phyloP scores from a whole-genome alignment of 495 filamentous ascomycete species.

The Astrothelium macrocarpum region DNA sequence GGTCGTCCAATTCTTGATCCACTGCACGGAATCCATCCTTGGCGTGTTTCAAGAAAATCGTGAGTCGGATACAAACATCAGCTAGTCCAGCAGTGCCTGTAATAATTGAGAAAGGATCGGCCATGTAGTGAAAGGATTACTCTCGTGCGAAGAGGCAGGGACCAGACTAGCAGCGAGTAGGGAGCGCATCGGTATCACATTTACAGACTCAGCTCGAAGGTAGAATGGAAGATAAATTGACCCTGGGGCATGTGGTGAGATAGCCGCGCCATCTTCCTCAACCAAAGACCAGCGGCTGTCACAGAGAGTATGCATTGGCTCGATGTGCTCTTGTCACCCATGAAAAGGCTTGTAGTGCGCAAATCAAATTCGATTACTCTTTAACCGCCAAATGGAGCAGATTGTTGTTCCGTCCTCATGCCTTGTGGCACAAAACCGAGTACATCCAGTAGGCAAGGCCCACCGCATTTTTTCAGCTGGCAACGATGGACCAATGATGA shows the following conservation, averaged over 20 bases:
- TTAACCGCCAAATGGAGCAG: not conserved
- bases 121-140: constrained; percentile 11
- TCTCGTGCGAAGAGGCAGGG: not conserved
- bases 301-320: not conserved
- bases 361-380: not conserved
- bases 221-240: not conserved
- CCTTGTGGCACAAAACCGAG: not conserved
- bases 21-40: constrained; percentile 10
- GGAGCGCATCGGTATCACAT: not conserved
- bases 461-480: not conserved
- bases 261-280: constrained; percentile 1
- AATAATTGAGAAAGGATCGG: constrained; percentile 23
- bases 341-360: not conserved
- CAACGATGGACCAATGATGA: not conserved
- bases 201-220: not conserved
- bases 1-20: constrained; percentile 2
- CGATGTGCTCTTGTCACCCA: not conserved
- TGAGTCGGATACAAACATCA: constrained; percentile 18
- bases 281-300: not conserved
- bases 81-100: constrained; percentile 15
- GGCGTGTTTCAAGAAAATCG: constrained; percentile 13
- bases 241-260: not conserved
- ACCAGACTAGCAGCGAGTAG: not conserved
- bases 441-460: not conserved
- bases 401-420: not conserved